Evolutionary conservation across 2,329 filamentous ascomycete species (phyloP).

Genomic region (Alternaria postmessia): DNA sequence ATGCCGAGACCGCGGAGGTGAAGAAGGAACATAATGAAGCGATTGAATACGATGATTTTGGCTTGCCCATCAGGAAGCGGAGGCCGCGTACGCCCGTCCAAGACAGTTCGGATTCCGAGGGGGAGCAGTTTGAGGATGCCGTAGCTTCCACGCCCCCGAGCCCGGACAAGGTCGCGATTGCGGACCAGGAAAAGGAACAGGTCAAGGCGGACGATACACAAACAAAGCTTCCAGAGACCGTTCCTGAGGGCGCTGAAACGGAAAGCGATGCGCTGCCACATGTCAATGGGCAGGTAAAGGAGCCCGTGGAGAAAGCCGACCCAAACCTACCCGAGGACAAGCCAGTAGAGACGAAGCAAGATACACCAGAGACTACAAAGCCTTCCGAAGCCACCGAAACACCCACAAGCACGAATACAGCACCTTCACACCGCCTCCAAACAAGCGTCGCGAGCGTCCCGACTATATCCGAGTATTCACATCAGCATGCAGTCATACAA

Average conservation of each 20-base stretch:
- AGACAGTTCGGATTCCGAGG: slow-evolving; percentile 37
- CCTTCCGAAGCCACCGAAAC: slow-evolving; percentile 11
- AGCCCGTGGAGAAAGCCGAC: slow-evolving; percentile 17
- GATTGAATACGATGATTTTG: slow-evolving; percentile 73
- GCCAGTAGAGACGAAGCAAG: slow-evolving; percentile 9
- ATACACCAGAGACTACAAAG: neutral
- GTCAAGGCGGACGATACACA: slow-evolving; percentile 17
- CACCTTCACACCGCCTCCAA: slow-evolving; percentile 20
- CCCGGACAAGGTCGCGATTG: slow-evolving; percentile 40
- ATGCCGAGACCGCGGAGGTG: slow-evolving; percentile 18
- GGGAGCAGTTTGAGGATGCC: slow-evolving; percentile 42
- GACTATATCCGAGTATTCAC: slow-evolving; percentile 82
- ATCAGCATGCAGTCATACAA: slow-evolving; percentile 75
- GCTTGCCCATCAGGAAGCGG: slow-evolving; percentile 68
- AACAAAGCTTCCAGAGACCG: slow-evolving; percentile 10
- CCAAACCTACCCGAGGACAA: slow-evolving; percentile 17
- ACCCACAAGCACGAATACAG: slow-evolving; percentile 19
- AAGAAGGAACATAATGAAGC: slow-evolving; percentile 22
- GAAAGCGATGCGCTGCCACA: slow-evolving; percentile 19
- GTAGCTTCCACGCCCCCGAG: slow-evolving; percentile 31
- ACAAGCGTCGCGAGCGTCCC: slow-evolving; percentile 21
- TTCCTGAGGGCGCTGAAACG: slow-evolving; percentile 10
- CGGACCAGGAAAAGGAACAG: slow-evolving; percentile 23
- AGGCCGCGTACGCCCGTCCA: slow-evolving; percentile 38
- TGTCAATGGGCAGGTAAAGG: slow-evolving; percentile 25